These are phyloP conservation scores for Lactifluus hygrophoroides DNA, from an alignment of 768 basidiomycete genomes.

Conservation along the genomic window DNA sequence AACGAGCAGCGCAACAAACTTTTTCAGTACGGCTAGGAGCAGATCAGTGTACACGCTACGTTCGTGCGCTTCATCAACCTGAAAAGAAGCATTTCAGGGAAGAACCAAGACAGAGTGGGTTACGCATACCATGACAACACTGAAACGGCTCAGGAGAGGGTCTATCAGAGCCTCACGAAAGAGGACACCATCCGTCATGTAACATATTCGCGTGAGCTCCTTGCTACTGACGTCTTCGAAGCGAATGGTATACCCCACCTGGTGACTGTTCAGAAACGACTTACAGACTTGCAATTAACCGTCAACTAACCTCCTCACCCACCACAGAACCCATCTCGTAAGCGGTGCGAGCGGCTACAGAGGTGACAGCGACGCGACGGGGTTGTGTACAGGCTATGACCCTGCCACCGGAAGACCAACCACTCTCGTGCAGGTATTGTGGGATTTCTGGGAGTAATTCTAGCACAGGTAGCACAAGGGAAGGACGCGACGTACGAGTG, in stretches of 20 bases:
- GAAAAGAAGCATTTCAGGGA: background rate
- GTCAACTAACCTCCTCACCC: conserved; percentile 68
- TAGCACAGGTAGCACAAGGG: background rate
- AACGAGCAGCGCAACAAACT: conserved; percentile 37
- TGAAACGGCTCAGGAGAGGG: conserved; percentile 85
- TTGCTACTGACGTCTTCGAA: conserved; percentile 91
- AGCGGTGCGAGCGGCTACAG: conserved; percentile 85
- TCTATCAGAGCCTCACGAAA: conserved; percentile 91
- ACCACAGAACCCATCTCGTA: conserved; percentile 83
- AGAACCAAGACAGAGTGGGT: background rate
- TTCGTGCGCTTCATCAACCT: conserved; percentile 99
- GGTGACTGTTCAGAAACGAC: conserved; percentile 68
- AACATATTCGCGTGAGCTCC: conserved; percentile 80
- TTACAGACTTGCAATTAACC: conserved; percentile 82
- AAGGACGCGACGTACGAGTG: conserved; percentile 57
- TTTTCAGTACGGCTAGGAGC: conserved; percentile 85
- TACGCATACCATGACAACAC: conserved; percentile 80
- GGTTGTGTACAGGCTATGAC: conserved; percentile 92
- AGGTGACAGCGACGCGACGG: conserved; percentile 88
- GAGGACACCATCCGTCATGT: conserved; percentile 98
- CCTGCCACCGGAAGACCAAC: conserved; percentile 80
- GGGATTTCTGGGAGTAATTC: conserved; percentile 61
- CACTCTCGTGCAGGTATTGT: conserved; percentile 87
- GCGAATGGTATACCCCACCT: conserved; percentile 97
- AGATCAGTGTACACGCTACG: conserved; percentile 94